Conservation (phyloP, 2,329 filamentous ascomycete genomes). For the Pseudopyricularia javanii region DNA sequence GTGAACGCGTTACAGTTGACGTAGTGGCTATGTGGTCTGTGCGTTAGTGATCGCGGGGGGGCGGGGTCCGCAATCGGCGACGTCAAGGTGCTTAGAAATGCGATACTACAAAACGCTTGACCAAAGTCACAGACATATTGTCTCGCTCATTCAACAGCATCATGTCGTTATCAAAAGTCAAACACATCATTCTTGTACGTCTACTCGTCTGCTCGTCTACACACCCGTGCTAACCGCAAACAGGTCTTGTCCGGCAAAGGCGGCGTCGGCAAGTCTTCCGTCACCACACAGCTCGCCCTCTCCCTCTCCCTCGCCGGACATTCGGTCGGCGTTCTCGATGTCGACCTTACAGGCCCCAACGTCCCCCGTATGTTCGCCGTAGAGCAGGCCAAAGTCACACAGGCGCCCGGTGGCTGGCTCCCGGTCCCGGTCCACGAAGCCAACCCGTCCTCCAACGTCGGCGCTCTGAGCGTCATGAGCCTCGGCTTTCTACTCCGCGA, state of each 20-base stretch:
- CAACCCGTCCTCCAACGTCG: conserved; percentile 36
- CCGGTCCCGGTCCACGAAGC: conserved; percentile 72
- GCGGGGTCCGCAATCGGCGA: too few species aligned
- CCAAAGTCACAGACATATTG: too few species aligned
- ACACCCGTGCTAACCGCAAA: conserved; percentile 3
- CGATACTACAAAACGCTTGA: too few species aligned
- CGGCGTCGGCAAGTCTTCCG: conserved; percentile 92
- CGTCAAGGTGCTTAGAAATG: too few species aligned
- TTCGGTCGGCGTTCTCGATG: conserved; percentile 87
- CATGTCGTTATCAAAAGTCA: conserved; percentile 61
- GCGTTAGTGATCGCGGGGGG: too few species aligned
- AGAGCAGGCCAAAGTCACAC: conserved; percentile 78
- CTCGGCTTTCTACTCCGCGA: conserved; percentile 78
- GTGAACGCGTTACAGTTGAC: too few species aligned
- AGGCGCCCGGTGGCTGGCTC: conserved; percentile 84
- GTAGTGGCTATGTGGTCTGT: too few species aligned
- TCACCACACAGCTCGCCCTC: conserved; percentile 92
- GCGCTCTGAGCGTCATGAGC: conserved; percentile 74
- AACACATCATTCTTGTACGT: conserved; percentile 59
- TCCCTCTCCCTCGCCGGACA: conserved; percentile 75
- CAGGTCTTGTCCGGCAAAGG: conserved; percentile 89
- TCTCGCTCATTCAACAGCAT: too few species aligned
- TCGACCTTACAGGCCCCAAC: conserved; percentile 91
- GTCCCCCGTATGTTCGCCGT: conserved; percentile 92
- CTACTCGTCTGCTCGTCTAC: background rate